A percentile compares a stretch with the other conserved stretches of the same genome.
Evolutionary conservation across 2,329 filamentous ascomycete species (phyloP).

Genomic region (Colletotrichum sublineola): DNA sequence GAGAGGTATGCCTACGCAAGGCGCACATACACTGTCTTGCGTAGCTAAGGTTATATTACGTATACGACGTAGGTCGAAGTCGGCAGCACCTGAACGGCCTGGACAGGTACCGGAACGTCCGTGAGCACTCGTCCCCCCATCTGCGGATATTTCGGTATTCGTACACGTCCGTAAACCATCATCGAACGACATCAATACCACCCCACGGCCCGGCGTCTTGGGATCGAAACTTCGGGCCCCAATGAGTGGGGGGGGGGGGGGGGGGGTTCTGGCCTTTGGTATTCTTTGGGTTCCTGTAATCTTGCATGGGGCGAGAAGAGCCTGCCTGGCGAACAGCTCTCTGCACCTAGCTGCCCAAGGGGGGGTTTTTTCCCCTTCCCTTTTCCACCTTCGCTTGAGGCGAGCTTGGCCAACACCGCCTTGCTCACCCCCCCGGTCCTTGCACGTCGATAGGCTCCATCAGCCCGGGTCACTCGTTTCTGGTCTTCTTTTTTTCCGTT

Average conservation of each 20-base stretch:
- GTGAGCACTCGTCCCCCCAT: not conserved
- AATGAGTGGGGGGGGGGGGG: not conserved
- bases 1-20: no score
- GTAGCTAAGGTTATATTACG: no score
- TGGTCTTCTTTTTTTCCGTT: not conserved
- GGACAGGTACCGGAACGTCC: no score
- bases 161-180: not conserved
- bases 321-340: not conserved
- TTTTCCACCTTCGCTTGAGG: not conserved
- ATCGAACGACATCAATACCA: not conserved
- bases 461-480: not conserved
- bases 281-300: not conserved
- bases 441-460: not conserved
- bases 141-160: conserved; percentile 2
- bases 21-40: no score
- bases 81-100: no score
- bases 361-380: not conserved
- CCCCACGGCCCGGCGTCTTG: not conserved
- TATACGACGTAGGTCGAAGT: no score
- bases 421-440: conserved; percentile 13
- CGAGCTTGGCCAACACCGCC: conserved; percentile 22
- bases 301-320: not conserved
- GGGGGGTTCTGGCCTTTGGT: no score
- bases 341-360: not conserved
- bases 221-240: not conserved